Evolutionary conservation across 805 yeast genomes (phyloP).

Genomic region (Ogataea saltuana): DNA sequence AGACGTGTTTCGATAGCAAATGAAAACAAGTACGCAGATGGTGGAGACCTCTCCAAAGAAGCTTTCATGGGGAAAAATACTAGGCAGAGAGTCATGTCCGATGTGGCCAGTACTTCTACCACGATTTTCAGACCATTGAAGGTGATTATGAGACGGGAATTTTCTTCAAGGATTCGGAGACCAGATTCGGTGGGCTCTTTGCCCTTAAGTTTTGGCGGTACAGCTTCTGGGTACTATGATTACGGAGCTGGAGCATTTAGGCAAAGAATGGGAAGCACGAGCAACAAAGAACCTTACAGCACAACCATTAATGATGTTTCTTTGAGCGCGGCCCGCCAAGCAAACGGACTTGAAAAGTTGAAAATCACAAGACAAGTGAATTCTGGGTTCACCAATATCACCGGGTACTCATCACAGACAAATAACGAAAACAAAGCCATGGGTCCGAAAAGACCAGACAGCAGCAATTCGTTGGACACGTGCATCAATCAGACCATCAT

Average conservation of each 20-base stretch:
- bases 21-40: not conserved
- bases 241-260: not conserved
- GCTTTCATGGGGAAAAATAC: not conserved
- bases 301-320: conserved; percentile 39
- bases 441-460: conserved; percentile 8
- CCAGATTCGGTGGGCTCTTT: conserved; percentile 7
- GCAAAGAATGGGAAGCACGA: not conserved
- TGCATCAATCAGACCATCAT: conserved; percentile 21
- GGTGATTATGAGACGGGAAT: conserved; percentile 13
- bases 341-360: conserved; percentile 32
- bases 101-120: conserved; percentile 17
- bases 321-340: conserved; percentile 40
- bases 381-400: conserved; percentile 22
- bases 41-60: not conserved
- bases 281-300: conserved; percentile 28
- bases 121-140: conserved; percentile 17
- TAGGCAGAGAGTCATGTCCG: conserved; percentile 18
- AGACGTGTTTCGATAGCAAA: no score
- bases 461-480: conserved; percentile 13
- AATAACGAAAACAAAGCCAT: conserved; percentile 21
- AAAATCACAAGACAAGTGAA: conserved; percentile 14
- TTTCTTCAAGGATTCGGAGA: conserved; percentile 7
- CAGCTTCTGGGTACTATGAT: no score
- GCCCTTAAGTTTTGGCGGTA: no score
- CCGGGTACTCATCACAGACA: conserved; percentile 18